Conservation (phyloP, 352 stramenopile genomes). For the Globisporangium parvum region DNA sequence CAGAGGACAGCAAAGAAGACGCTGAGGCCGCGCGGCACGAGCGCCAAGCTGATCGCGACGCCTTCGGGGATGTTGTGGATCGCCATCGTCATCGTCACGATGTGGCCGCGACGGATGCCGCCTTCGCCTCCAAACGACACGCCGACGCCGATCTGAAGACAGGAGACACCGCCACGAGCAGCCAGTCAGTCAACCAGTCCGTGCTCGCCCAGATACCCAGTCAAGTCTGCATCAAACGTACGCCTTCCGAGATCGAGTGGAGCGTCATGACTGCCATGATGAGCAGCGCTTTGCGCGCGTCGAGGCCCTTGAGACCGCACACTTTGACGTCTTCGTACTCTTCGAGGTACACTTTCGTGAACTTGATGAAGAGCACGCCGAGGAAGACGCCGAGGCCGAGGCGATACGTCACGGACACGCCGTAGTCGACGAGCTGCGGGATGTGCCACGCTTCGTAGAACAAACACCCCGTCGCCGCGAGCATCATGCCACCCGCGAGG, state of each 20-base stretch:
- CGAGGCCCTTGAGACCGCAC: conserved; percentile 61
- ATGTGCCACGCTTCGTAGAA: conserved; percentile 91
- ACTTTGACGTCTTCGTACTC: conserved; percentile 94
- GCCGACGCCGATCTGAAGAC: conserved; percentile 87
- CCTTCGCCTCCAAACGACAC: conserved; percentile 95
- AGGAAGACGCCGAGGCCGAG: conserved; percentile 87
- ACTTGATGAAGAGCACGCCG: conserved; percentile 95
- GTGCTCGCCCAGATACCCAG: too few relatives aligned
- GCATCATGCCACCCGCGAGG: conserved; percentile 97
- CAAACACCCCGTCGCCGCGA: conserved; percentile 93
- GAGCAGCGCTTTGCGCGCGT: conserved; percentile 91
- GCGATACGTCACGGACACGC: conserved; percentile 64
- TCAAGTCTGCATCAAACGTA: conserved; percentile 22
- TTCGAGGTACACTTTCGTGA: conserved; percentile 93
- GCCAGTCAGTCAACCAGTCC: too few relatives aligned
- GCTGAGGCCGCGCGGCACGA: conserved; percentile 91
- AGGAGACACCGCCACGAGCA: not conserved
- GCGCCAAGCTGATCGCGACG: conserved; percentile 92
- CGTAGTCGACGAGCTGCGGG: conserved; percentile 62
- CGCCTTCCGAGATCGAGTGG: conserved; percentile 97
- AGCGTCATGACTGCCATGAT: conserved; percentile 99
- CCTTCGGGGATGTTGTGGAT: conserved; percentile 99
- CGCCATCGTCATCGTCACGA: conserved; percentile 96
- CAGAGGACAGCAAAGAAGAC: conserved; percentile 82
- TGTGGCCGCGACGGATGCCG: conserved; percentile 91